These are phyloP conservation scores for Cylindrotheca fusiformis DNA, from an alignment of 108 stramenopile genomes.

Conservation along the genomic window DNA sequence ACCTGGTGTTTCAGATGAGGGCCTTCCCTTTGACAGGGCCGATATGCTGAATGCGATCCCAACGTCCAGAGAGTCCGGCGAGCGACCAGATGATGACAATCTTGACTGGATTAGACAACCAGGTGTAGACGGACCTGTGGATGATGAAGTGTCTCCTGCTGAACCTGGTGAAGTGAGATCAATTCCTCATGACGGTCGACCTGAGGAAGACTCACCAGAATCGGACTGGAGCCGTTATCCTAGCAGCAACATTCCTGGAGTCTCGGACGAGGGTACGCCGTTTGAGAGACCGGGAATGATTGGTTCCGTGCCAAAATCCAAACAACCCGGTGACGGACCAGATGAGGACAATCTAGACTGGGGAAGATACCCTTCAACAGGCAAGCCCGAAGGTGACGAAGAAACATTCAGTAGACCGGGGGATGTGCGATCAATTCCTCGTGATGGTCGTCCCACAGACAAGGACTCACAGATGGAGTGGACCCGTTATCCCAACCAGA, in stretches of 20 bases:
- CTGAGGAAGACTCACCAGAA: constrained; percentile 3
- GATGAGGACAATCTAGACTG: constrained; percentile 15
- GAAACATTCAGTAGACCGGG: not conserved
- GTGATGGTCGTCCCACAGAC: constrained; percentile 17
- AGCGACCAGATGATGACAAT: constrained; percentile 6
- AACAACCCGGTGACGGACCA: not conserved
- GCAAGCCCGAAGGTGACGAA: not conserved
- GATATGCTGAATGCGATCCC: constrained; percentile 5
- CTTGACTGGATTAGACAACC: constrained; percentile 11
- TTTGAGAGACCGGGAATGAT: constrained; percentile 10
- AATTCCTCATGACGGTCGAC: constrained; percentile 25
- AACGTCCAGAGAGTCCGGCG: not conserved
- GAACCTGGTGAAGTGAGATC: constrained; percentile 21
- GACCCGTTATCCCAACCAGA: constrained; percentile 6
- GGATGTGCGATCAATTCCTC: constrained; percentile 26
- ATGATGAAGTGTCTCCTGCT: not conserved
- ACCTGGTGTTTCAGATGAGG: constrained; percentile 16
- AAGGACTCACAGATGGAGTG: constrained; percentile 4
- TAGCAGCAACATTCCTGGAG: constrained; percentile 6
- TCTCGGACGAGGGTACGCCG: constrained; percentile 8
- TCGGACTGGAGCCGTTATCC: constrained; percentile 15
- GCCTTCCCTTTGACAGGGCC: constrained; percentile 7
- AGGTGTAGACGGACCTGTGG: not conserved
- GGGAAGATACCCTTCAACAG: not conserved
- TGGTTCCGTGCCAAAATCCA: not conserved